Conservation (phyloP, 2,329 filamentous ascomycete species). For the Trichophyton benhamiae region DNA sequence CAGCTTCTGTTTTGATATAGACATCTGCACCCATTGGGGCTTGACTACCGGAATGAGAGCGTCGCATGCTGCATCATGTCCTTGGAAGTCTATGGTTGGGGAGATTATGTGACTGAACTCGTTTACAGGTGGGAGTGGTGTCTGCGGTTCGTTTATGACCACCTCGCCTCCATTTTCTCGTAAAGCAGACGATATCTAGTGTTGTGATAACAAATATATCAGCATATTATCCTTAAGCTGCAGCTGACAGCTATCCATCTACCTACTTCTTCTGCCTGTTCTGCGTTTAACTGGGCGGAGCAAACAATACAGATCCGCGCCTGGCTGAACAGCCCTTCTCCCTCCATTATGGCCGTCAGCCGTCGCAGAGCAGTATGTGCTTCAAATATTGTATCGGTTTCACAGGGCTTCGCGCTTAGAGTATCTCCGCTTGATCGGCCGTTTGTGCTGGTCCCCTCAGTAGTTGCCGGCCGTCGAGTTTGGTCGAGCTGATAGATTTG, state of each 20-base stretch:
- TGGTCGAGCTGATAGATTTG: too few relatives aligned
- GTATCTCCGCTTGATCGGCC: background rate
- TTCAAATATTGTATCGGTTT: too few relatives aligned
- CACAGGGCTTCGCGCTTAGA: too few relatives aligned
- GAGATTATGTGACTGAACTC: slow-evolving; percentile 56
- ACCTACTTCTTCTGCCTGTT: slow-evolving; percentile 34
- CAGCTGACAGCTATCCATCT: slow-evolving; percentile 9
- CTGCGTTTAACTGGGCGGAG: slow-evolving; percentile 29
- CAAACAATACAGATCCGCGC: slow-evolving; percentile 36
- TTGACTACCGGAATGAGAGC: slow-evolving; percentile 75
- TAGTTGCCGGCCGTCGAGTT: too few relatives aligned
- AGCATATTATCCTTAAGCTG: background rate
- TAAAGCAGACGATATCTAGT: slow-evolving; percentile 28
- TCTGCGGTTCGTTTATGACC: slow-evolving; percentile 29
- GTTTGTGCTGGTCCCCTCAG: too few relatives aligned
- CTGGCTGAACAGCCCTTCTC: slow-evolving; percentile 32
- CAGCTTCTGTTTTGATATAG: slow-evolving; percentile 55
- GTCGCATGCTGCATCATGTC: slow-evolving; percentile 63
- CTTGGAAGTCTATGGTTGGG: slow-evolving; percentile 78
- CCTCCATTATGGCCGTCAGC: slow-evolving; percentile 4
- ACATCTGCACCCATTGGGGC: slow-evolving; percentile 64
- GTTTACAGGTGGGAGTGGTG: slow-evolving; percentile 24
- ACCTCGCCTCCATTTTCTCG: slow-evolving; percentile 39
- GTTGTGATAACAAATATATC: background rate
- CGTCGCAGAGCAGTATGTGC: background rate